Conservation (phyloP, 139 green algal species). For the Spirogloea muscicola region DNA sequence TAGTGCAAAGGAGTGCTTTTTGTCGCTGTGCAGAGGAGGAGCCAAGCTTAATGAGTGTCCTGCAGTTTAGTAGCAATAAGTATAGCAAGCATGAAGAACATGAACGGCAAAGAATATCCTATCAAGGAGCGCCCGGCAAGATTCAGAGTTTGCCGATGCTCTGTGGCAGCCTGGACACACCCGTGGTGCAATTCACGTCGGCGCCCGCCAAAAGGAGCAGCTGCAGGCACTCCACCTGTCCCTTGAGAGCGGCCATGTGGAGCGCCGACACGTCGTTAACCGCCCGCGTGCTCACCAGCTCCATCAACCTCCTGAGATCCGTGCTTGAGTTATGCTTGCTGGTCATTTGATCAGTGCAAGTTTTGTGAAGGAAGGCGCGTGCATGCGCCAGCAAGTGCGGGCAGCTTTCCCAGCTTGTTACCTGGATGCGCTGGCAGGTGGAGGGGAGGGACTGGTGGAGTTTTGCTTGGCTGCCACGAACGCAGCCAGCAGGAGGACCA, state of each 20-base stretch:
- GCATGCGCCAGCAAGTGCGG: background rate
- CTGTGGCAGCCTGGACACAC: background rate
- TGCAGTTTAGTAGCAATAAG: background rate
- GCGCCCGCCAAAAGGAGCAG: slow-evolving; percentile 4
- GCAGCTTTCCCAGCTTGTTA: background rate
- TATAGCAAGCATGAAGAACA: background rate
- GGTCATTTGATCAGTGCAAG: background rate
- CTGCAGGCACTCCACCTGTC: slow-evolving; percentile 13
- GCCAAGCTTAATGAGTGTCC: background rate
- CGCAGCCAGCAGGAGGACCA: background rate
- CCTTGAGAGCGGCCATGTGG: slow-evolving; percentile 16
- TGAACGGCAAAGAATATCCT: background rate
- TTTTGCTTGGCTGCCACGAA: background rate
- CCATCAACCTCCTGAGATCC: background rate
- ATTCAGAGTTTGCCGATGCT: background rate
- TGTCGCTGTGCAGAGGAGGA: no score
- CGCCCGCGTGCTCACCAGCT: background rate
- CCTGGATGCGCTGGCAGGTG: background rate
- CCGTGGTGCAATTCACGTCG: background rate
- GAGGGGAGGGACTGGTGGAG: background rate
- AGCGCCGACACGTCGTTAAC: slow-evolving; percentile 14
- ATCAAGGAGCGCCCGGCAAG: background rate
- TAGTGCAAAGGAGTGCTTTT: slow-evolving; percentile 13
- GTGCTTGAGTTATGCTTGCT: background rate
- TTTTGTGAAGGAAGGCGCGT: background rate